Base-by-base conservation (phyloP, 192 early-diverging fungal genomes). In the Phlyctochytrium arcticum region DNA sequence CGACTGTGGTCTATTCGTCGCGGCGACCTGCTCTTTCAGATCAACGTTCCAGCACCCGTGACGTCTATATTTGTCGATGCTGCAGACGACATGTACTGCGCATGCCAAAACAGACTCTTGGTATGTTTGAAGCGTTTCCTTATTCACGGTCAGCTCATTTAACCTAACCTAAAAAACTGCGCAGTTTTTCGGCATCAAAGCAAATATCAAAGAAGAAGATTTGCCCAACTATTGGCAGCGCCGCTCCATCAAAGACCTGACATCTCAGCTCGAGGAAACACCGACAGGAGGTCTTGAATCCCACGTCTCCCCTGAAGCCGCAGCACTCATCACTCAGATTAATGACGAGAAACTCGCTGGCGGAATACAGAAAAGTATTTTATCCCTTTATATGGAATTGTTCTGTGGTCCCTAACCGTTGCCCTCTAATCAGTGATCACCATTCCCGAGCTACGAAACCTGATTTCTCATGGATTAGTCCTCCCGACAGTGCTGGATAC, bases 21-120 rank as follows among this genome's bases (percentile, higher is more conserved):
- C 34, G 83, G 83, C 1, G 79, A 83, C 34, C 67, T 79, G n/a
- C 70, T 85, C 5, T 85, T 85, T 59, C 83, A 85, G 42, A 83
- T 85, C 60, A 85, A 85, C 58, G 55, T 76, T 6, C 83, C 83
- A 19, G 72, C 73, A 26, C 64, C 79, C 5, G 74, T 78, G 17
- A 57, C 70, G 26, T 34, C 47, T 8, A 53, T 83, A 9, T 17
- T 51, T 7, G 67, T 81, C 9, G 73, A 68, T 48, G 56, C 46
- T 15, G 59, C 55, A 15, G 60, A 74, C 36, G 67, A 67, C 8
- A 39, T 83, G 49, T 77, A 72, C 49, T 48, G 60, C 23, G 57
- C 66, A 0, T 83, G 82, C 55, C 60, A 69, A 42, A 80, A 82
- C 56, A 67, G 82, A 15, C 21, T 84, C 9, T 46, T 84, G 63